Base-by-base conservation (phyloP, 2,329 filamentous ascomycete species). In the Neodidymelliopsis sp. region DNA sequence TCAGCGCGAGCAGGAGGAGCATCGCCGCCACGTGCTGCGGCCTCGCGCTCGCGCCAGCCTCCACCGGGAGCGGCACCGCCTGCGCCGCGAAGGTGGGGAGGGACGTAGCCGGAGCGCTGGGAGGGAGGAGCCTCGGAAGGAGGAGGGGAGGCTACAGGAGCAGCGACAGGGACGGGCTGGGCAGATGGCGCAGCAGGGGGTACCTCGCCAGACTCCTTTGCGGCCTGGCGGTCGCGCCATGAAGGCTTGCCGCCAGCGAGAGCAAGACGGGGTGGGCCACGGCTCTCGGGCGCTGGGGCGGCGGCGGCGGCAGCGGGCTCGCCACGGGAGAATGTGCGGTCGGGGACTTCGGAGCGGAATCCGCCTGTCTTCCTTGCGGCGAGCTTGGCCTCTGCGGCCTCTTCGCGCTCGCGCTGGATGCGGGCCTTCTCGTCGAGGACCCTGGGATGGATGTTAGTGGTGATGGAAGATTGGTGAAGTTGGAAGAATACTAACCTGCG, bases 341-440 rank as follows among this genome's bases (percentile, higher is more conserved):
- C n/a, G 65, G 57, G 70, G 47, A 70, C 67, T 34, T 66, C 58
- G 34, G 59, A 53, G 42, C 56, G 57, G 60, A 60, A 76, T 77
- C 65, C 82, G 28, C 60, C 66, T 43, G 60, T 45, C 50, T 64
- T 83, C 75, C 84, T 90, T 73, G 81, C 86, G 66, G 81, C 84
- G 72, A 83, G 84, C 63, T 88, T 85, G 59, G 88, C 88, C 75
- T 92, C 85, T 12, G 91, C 92, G 73, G 96, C 92, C 64, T 94
- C 91, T 74, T 96, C 92, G 72, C 90, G 86, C 69, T 91, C 84
- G 63, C 84, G 85, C 76, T 97, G 93, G 61, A 77, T 78, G 50
- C 77, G 77, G 33, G 84, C 84, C 37, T 79, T 77, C 60, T 86
- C 85, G 67, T 86, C 85, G 55, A 84, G 77, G 72, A 81, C 83